Evolutionary conservation across 2,329 filamentous ascomycete species (phyloP).

Genomic region (Capronia coronata): DNA sequence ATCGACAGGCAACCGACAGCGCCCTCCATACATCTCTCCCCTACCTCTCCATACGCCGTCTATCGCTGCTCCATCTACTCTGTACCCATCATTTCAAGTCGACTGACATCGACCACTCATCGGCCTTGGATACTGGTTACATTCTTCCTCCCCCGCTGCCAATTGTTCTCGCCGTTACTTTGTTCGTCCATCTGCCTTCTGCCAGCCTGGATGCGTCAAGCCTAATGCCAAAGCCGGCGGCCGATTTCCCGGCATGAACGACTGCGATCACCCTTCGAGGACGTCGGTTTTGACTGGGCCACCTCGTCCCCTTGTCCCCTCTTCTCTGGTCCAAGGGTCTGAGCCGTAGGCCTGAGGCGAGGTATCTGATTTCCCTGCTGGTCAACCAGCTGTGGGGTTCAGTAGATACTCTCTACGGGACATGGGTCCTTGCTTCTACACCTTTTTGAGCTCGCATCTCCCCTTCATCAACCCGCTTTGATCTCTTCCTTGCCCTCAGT

Average conservation of each 20-base stretch:
- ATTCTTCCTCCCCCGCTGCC: neutral
- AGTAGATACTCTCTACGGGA: neutral
- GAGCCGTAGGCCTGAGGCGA: neutral
- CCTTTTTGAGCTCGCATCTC: constrained; percentile 20
- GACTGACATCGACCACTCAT: constrained; percentile 1
- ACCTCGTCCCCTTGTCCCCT: neutral
- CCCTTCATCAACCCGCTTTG: constrained; percentile 6
- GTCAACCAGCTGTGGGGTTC: constrained; percentile 4
- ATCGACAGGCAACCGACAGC: neutral
- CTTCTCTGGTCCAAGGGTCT: neutral
- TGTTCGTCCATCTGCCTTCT: no score
- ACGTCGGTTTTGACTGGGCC: neutral
- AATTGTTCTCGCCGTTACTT: neutral
- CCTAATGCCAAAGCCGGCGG: constrained; percentile 1
- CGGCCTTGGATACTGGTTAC: constrained; percentile 2
- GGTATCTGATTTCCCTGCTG: neutral
- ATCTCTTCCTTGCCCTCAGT: constrained; percentile 5
- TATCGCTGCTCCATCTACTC: no score
- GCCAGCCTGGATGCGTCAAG: no score
- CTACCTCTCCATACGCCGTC: constrained; percentile 1
- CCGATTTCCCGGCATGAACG: constrained; percentile 11
- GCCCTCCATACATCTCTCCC: neutral
- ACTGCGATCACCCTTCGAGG: constrained; percentile 9
- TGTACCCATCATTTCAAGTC: no score
- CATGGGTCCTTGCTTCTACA: constrained; percentile 1